Conservation (phyloP, 2,329 filamentous ascomycete species). For the Fusarium cyanostomum region DNA sequence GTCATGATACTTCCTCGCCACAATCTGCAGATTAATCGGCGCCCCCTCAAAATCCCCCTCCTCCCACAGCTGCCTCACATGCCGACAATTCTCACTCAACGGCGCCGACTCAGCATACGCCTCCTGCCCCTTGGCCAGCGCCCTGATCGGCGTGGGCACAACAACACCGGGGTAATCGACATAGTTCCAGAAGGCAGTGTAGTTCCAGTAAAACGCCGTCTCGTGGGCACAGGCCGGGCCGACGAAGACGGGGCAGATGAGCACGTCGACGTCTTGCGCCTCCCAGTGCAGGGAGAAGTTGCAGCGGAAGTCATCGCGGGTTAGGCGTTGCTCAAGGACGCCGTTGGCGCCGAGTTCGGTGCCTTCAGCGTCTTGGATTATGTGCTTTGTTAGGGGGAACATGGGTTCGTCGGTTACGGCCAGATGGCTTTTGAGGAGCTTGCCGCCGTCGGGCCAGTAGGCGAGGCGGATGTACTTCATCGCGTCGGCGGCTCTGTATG, state of each 20-base stretch:
- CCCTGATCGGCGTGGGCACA: slow-evolving; percentile 45
- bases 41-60: slow-evolving; percentile 48
- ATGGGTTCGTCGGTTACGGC: slow-evolving; percentile 42
- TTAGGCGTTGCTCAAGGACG: slow-evolving; percentile 40
- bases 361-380: slow-evolving; percentile 29
- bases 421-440: slow-evolving; percentile 22
- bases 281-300: slow-evolving; percentile 48
- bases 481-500: slow-evolving; percentile 14
- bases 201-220: slow-evolving; percentile 49
- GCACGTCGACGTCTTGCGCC: slow-evolving; percentile 48
- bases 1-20: slow-evolving; percentile 49
- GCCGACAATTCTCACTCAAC: slow-evolving; percentile 10
- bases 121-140: slow-evolving; percentile 8
- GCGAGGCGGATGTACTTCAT: slow-evolving; percentile 22
- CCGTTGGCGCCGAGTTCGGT: slow-evolving; percentile 14
- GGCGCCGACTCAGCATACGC: not conserved
- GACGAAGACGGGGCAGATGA: slow-evolving; percentile 37
- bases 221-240: slow-evolving; percentile 49
- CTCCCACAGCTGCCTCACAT: slow-evolving; percentile 46
- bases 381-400: slow-evolving; percentile 41
- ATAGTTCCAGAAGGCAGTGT: slow-evolving; percentile 50
- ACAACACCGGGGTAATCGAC: slow-evolving; percentile 49
- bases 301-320: slow-evolving; percentile 43
- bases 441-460: slow-evolving; percentile 42
- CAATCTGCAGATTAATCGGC: slow-evolving; percentile 47